These are phyloP conservation scores for Fusarium illudens DNA, from an alignment of 2,329 filamentous ascomycete species.

Conservation along the genomic window DNA sequence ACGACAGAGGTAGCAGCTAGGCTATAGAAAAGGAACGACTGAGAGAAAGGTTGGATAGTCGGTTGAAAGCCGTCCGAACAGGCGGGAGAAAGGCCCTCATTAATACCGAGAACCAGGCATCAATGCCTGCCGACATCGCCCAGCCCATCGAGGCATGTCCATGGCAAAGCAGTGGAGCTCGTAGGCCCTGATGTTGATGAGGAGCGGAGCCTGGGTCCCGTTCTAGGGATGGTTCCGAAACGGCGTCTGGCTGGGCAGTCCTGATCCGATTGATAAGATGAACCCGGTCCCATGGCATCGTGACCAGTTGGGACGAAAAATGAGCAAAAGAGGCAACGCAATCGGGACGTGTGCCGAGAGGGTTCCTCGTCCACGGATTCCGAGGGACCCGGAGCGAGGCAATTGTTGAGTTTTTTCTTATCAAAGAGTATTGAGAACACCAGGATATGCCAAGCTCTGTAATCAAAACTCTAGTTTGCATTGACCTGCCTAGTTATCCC, in stretches of 20 bases:
- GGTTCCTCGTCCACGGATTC: background rate
- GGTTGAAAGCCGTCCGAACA: background rate
- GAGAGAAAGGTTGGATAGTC: background rate
- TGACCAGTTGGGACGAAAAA: slow-evolving; percentile 13
- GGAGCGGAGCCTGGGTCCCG: slow-evolving; percentile 12
- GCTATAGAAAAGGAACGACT: slow-evolving; percentile 7
- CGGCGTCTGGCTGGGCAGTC: background rate
- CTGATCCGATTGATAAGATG: slow-evolving; percentile 39
- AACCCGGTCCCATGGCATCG: background rate
- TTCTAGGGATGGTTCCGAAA: background rate
- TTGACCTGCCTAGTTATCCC: background rate
- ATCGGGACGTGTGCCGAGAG: background rate
- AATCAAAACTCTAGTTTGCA: background rate
- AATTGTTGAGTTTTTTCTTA: background rate
- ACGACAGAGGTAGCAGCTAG: slow-evolving; percentile 1
- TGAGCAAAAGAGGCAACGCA: no score
- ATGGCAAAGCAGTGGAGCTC: slow-evolving; percentile 22
- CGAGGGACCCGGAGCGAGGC: background rate
- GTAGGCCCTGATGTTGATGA: slow-evolving; percentile 25
- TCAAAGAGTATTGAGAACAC: background rate
- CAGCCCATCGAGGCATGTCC: background rate
- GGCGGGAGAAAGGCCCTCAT: background rate
- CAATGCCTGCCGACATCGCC: background rate
- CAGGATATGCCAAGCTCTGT: background rate
- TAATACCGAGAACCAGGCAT: background rate